These are phyloP conservation scores for Suhomyces terraborum DNA, from an alignment of 1,139 yeast species.

Conservation along the genomic window DNA sequence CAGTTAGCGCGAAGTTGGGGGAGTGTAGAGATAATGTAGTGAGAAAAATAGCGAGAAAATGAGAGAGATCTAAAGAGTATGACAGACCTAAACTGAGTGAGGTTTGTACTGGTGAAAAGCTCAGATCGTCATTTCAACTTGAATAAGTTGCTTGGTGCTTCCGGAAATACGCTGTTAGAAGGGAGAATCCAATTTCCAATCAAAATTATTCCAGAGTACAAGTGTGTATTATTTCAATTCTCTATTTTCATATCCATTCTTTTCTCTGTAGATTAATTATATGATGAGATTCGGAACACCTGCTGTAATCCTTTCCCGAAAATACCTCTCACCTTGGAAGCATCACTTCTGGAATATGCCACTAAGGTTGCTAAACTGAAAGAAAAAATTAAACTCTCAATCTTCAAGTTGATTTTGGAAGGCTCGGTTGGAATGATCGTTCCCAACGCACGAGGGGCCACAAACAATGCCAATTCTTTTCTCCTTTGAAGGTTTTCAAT, in stretches of 20 bases:
- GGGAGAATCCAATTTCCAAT: too few relatives aligned
- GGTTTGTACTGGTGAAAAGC: too few relatives aligned
- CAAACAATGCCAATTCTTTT: constrained; percentile 43
- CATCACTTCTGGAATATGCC: constrained; percentile 32
- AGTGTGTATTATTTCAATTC: too few relatives aligned
- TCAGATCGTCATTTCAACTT: too few relatives aligned
- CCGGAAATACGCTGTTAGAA: too few relatives aligned
- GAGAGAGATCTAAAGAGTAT: neutral
- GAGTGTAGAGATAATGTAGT: neutral
- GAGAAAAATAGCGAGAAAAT: neutral
- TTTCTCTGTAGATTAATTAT: neutral
- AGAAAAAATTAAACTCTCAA: constrained; percentile 35
- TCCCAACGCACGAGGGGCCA: constrained; percentile 42
- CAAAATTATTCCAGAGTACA: too few relatives aligned
- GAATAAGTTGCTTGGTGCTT: too few relatives aligned
- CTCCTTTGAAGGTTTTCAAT: constrained; percentile 37
- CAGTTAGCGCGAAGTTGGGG: neutral
- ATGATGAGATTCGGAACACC: constrained; percentile 10
- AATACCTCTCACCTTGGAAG: constrained; percentile 36
- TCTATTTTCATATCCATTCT: too few relatives aligned
- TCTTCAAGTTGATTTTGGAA: constrained; percentile 26
- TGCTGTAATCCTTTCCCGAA: constrained; percentile 33
- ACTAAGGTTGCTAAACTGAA: constrained; percentile 38
- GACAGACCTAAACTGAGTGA: too few relatives aligned
- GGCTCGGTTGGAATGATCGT: constrained; percentile 35